Conservation (phyloP, 2,329 filamentous ascomycete genomes). For the Bipolaris gigantea region DNA sequence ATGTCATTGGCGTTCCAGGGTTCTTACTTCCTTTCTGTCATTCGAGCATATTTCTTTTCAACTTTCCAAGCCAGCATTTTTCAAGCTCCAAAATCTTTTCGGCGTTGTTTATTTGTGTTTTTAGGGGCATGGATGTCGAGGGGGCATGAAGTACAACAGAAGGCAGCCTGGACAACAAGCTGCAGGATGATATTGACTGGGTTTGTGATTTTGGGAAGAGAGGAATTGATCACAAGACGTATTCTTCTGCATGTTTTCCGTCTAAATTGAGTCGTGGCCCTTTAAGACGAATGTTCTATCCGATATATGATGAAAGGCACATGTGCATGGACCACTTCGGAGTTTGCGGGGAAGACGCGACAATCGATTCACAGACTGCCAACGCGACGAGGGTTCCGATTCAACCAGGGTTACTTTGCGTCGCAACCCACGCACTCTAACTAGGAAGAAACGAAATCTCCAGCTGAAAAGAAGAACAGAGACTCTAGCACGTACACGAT, state of each 20-base stretch:
- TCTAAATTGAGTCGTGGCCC: neutral
- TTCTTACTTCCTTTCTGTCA: constrained; percentile 9
- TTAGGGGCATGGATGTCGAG: constrained; percentile 10
- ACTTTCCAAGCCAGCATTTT: constrained; percentile 4
- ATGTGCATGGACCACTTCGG: constrained; percentile 12
- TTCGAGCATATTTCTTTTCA: neutral
- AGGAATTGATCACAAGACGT: constrained; percentile 11
- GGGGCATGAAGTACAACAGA: constrained; percentile 7
- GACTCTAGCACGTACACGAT: neutral
- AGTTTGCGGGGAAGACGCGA: constrained; percentile 15
- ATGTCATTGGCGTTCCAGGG: constrained; percentile 26
- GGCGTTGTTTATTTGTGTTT: constrained; percentile 18
- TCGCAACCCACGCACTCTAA: too few relatives aligned
- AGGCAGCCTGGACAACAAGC: constrained; percentile 5
- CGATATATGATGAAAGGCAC: neutral
- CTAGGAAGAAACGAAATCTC: neutral
- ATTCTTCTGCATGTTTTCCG: constrained; percentile 14
- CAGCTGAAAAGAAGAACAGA: neutral
- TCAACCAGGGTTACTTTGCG: neutral
- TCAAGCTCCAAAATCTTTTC: constrained; percentile 14
- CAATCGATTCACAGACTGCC: constrained; percentile 3
- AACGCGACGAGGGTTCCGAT: neutral
- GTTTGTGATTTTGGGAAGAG: neutral
- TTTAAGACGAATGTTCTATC: neutral
- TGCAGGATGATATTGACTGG: neutral